Percentiles rank a stretch among this genome's conserved stretches.
These are phyloP conservation scores for Colletotrichum sidae DNA, from an alignment of 2,329 filamentous ascomycete species.

Conservation along the genomic window DNA sequence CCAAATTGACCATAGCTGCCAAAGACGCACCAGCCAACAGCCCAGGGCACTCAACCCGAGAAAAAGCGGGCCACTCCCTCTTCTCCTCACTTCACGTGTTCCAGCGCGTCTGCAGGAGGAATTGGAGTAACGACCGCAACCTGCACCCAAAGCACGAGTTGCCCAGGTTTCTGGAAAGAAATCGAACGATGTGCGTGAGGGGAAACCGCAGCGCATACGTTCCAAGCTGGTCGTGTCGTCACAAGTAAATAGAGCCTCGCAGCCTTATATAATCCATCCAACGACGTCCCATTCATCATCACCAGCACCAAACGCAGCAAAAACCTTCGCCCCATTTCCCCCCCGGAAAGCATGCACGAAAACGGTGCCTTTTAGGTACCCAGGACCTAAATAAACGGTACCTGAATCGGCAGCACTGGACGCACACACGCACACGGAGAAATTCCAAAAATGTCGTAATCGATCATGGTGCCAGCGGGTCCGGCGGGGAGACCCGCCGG, in stretches of 20 bases:
- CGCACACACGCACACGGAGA: neutral
- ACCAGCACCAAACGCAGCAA: neutral
- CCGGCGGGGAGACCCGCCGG: constrained; percentile 3
- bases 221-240: constrained; percentile 7
- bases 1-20: too few relatives aligned
- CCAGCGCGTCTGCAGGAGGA: constrained; percentile 1
- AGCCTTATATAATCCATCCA: constrained; percentile 31
- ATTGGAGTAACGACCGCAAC: constrained; percentile 21
- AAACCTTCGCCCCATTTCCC: neutral
- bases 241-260: neutral
- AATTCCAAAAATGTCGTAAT: constrained; percentile 2
- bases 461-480: neutral
- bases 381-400: neutral
- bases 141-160: neutral
- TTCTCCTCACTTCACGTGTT: neutral
- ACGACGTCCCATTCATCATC: constrained; percentile 29
- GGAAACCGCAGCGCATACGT: constrained; percentile 26
- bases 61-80: neutral
- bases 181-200: constrained; percentile 36
- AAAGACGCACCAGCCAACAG: too few relatives aligned
- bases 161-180: constrained; percentile 26
- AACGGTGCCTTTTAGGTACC: neutral
- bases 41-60: too few relatives aligned
- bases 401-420: too few relatives aligned
- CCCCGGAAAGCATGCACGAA: neutral